Percentiles rank a stretch among this genome's conserved stretches.
These are phyloP conservation scores for Hypomyces rosellus DNA, from an alignment of 2,329 filamentous ascomycete genomes.

Conservation along the genomic window DNA sequence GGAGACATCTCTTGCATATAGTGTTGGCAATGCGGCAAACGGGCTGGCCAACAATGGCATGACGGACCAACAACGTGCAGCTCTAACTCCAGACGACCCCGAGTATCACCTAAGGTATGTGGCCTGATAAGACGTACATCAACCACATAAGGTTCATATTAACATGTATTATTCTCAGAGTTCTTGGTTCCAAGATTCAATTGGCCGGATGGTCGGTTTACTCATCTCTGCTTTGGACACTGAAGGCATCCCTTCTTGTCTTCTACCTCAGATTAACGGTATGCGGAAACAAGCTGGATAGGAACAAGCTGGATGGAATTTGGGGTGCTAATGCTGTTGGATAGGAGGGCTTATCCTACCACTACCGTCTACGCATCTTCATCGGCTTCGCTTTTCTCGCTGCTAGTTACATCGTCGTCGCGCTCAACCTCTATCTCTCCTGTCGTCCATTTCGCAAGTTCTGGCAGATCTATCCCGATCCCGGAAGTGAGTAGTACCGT, in stretches of 20 bases:
- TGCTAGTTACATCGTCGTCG: slow-evolving; percentile 41
- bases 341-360: slow-evolving; percentile 5
- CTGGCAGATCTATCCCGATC: slow-evolving; percentile 55
- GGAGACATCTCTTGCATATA: slow-evolving; percentile 46
- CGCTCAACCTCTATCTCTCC: slow-evolving; percentile 44
- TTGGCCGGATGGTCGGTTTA: slow-evolving; percentile 51
- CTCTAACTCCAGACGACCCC: slow-evolving; percentile 35
- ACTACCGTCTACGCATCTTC: slow-evolving; percentile 38
- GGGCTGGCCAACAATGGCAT: slow-evolving; percentile 54
- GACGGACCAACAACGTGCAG: slow-evolving; percentile 41
- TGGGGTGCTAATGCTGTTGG: neutral
- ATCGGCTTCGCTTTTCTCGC: slow-evolving; percentile 45
- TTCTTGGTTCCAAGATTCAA: slow-evolving; percentile 51
- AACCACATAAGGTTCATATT: neutral
- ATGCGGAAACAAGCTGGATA: neutral
- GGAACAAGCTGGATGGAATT: too few relatives aligned
- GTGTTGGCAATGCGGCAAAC: slow-evolving; percentile 39
- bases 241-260: slow-evolving; percentile 50
- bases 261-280: slow-evolving; percentile 50
- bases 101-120: slow-evolving; percentile 38
- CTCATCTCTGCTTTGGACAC: slow-evolving; percentile 44
- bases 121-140: too few relatives aligned
- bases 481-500: slow-evolving; percentile 45
- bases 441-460: slow-evolving; percentile 48
- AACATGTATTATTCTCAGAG: slow-evolving; percentile 26